Base-by-base conservation (phyloP, 1,284 basidiomycete species). In the Boletus mariae region DNA sequence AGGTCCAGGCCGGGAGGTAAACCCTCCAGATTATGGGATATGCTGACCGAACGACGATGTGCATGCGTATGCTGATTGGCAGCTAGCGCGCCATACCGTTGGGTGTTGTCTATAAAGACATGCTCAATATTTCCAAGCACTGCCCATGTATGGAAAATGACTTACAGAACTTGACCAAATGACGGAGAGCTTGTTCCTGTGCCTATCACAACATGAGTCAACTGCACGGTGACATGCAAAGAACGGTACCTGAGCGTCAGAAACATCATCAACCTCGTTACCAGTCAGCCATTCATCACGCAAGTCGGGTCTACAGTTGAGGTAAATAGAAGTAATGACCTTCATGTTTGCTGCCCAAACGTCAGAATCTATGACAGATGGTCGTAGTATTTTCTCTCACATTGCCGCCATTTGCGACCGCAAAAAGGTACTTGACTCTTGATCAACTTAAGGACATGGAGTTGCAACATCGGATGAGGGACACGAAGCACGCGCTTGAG, bases 391-490 rank as follows among this genome's bases (percentile, higher is more conserved):
- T 35, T 35, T 26, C 26, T 67, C 83, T 66, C 71, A 94, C 94
- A 90, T 75, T 98, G 94, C 47, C 96, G 80, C 97, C 97, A 99
- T 75, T 98, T 98, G 45, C 96, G 82, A 12, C 97, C 97, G 67
- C 94, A 98, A 70, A 94, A 98, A 1, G 97, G 97, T 25, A 99
- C 94, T 80, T 99, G 97, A 61, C 92, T 95, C 79, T 99, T 99
- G 76, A 99, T 94, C 55, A 99, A 78, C 74, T 99, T 99, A 61
- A 99, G 78, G n/a, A 96, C 86, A 72, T 98, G 94, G 26, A 98
- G 79, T 70, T 99, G 96, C 59, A 99, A 74, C 79, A 95, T 83
- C 6, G 93, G 92, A 64, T 99, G 97, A 60, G 92, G 88, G 15
- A 99, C 94, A 69, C 91, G 87, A 57, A 99, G 77, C 56, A 97